Base-by-base conservation (phyloP, 129 eudicot species). In the Chrysanthemum seticuspe region DNA sequence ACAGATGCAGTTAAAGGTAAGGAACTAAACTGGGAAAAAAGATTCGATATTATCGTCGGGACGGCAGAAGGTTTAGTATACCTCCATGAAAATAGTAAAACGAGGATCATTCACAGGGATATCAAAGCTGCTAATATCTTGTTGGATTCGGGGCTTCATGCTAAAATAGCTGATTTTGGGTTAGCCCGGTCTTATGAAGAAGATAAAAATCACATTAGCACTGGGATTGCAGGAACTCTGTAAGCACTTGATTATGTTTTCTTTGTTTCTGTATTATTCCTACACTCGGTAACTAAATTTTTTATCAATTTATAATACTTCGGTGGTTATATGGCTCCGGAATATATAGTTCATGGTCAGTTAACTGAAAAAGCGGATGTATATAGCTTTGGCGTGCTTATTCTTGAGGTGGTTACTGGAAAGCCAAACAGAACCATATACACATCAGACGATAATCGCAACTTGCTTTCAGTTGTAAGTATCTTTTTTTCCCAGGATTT, bases 121-220 rank as follows among this genome's bases (percentile, higher is more conserved):
- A 90, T 90, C 60, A 89, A 86, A 71, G 88, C 95, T 31, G 89
- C 95, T 73, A 89, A 93, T 45, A 87, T 92, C 59, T 83, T 89
- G 79, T 75, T 87, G 83, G 98, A 93, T 71, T 80, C 89, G 4
- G 83, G 85, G 62, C 76, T 87, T 36, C 78, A 82, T 14, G 92
- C 96, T 3, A 93, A 89, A 76, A 87, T 93, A 72, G 96, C 97
- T 51, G 98, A 93, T 86, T 92, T 89, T 65, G 98, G 98, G 58
- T 76, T 89, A 67, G 98, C 96, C 15, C 85, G 98, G 66, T 81
- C 95, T 53, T 92, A 81, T 74, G 90, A 87, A 82, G 85, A 82
- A 78, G 96, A 92, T 68, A 82, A 89, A 74, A 89, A 92, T 74
- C 96, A 89, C 67, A 92, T 87, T 55, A 92, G 95, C 81, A 89